phyloP scores from a whole-genome alignment of 441 rosid species.

The Capsella rubella region DNA sequence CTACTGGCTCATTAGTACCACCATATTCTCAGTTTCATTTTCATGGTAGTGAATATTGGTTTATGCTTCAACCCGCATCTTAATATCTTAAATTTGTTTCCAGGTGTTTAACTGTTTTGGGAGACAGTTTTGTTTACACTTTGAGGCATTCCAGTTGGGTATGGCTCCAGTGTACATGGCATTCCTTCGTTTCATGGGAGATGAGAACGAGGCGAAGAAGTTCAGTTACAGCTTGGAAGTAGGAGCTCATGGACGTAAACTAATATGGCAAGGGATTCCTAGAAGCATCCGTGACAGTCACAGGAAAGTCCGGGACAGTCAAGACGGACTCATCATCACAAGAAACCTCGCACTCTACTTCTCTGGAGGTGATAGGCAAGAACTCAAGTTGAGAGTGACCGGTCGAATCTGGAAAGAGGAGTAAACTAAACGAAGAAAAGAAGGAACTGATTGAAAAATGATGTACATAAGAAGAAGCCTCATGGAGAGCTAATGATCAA shows the following conservation, averaged over 20 bases:
- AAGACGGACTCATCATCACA: slow-evolving; percentile 82
- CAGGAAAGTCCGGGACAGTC: slow-evolving; percentile 85
- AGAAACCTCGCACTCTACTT: slow-evolving; percentile 83
- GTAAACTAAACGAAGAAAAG: slow-evolving; percentile 2
- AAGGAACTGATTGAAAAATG: slow-evolving; percentile 10
- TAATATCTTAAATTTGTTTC: not conserved
- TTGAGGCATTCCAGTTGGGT: slow-evolving; percentile 87
- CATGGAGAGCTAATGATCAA: slow-evolving; percentile 32
- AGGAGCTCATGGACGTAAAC: slow-evolving; percentile 78
- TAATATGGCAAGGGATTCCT: slow-evolving; percentile 87
- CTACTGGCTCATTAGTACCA: not conserved
- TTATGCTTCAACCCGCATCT: not conserved
- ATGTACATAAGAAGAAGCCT: slow-evolving; percentile 44
- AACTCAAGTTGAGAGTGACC: slow-evolving; percentile 78
- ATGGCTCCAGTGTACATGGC: slow-evolving; percentile 94
- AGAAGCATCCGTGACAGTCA: slow-evolving; percentile 89
- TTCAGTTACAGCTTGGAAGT: slow-evolving; percentile 90
- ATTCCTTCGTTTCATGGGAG: slow-evolving; percentile 90
- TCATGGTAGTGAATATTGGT: not conserved
- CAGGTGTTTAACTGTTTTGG: slow-evolving; percentile 90
- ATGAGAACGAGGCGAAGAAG: slow-evolving; percentile 75
- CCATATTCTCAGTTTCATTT: slow-evolving; percentile 1
- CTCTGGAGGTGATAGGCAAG: slow-evolving; percentile 83
- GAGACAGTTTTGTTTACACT: slow-evolving; percentile 85
- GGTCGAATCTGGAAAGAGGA: slow-evolving; percentile 91